Evolutionary conservation across 495 filamentous ascomycete species (phyloP), one percentile per base, ranked within the genome.

Genomic region (Neurospora sp.): DNA sequence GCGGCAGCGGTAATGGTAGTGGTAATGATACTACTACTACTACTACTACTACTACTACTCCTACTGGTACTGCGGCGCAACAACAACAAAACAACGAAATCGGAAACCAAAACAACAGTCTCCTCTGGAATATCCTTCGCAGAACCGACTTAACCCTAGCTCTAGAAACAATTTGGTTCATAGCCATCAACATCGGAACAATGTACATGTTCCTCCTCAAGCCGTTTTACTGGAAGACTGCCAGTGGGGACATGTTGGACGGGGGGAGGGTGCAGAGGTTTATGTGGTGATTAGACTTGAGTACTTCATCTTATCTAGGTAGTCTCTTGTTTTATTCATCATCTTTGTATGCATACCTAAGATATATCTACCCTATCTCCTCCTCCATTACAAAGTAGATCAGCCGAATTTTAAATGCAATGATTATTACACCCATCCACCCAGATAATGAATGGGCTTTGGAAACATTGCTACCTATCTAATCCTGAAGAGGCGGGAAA

Each of bases 201-300:
- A 91, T 93, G 75, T 94, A 92, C 79, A 81, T 97, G 44, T 98
- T 98, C 76, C 77, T 97, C 69, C 88, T 88, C 75, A 85, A 87
- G 78, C 91, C 90, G 2, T 98, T 97, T 79, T 86, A 88, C 74
- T 98, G 95, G 95, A 80, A 84, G 35, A 65, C 72, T 1, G 72
- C 76, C 3, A 78, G 80, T 14, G 83, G 83, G 14, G 74, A 75
- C 45, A 16, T 85, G 70, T 86, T 91, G 75, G 94, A 97, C 79
- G 88, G 86, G 39, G 94, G 94, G 39, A 90, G 85, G 76, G 82
- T 93, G 72, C 94, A 98, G 84, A 86, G 95, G 73, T 98, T 98
- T 76, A 93, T 98, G 92, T 98, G 94, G 94, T 80, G 61, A 71
- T 61, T 48, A 7, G 12, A 4, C 16, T 41, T 7, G 7, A 0